Conservation (phyloP, 805 yeast species). For the Komagataella pastoris region DNA sequence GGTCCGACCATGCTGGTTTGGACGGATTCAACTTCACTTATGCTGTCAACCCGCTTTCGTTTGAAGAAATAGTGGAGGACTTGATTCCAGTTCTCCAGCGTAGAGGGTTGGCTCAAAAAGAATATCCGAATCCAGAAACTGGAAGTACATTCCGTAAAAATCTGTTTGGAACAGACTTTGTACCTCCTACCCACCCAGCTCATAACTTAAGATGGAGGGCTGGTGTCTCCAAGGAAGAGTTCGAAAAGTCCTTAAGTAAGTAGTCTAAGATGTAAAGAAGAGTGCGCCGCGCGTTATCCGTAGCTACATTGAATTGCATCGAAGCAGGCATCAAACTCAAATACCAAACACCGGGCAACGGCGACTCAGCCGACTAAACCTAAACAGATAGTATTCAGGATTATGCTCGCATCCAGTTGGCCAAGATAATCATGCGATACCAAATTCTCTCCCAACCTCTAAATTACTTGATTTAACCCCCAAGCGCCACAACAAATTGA, state of each 20-base stretch:
- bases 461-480: not conserved
- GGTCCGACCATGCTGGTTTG: constrained; percentile 23
- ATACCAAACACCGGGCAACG: not conserved
- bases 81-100: constrained; percentile 16
- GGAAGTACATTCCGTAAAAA: constrained; percentile 15
- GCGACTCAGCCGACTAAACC: not conserved
- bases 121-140: constrained; percentile 12
- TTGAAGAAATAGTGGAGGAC: constrained; percentile 22
- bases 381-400: no score
- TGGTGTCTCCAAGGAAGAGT: constrained; percentile 1
- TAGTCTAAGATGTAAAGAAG: not conserved
- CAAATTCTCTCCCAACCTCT: not conserved
- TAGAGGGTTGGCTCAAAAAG: constrained; percentile 17
- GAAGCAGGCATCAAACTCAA: no score
- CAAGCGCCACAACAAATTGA: not conserved
- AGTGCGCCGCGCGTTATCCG: not conserved
- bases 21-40: constrained; percentile 30
- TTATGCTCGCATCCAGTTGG: not conserved
- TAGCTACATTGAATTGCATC: not conserved
- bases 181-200: constrained; percentile 6
- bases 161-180: constrained; percentile 12
- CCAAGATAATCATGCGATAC: not conserved
- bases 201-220: constrained; percentile 4
- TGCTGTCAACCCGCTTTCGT: constrained; percentile 21
- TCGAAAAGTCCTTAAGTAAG: not conserved